Evolutionary conservation across 2,329 filamentous ascomycete genomes (phyloP).

Genomic region (Monilinia polystroma): DNA sequence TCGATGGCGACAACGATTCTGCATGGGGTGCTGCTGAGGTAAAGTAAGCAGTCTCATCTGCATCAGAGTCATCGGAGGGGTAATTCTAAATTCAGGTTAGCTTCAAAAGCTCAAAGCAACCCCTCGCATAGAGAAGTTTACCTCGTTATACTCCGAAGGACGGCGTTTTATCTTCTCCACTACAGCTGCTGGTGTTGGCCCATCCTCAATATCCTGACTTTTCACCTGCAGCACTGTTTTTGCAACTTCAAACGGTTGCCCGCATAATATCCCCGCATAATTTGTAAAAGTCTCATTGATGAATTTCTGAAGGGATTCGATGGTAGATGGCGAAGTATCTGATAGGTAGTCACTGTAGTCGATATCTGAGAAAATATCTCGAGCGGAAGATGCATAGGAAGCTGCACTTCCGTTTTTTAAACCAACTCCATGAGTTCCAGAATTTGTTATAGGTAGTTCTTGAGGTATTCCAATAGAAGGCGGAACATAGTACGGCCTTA

Average conservation of each 20-base stretch:
- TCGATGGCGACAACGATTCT: conserved; percentile 44
- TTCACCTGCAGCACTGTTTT: conserved; percentile 87
- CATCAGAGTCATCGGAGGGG: conserved; percentile 66
- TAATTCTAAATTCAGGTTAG: conserved; percentile 40
- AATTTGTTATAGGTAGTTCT: conserved; percentile 42
- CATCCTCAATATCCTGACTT: conserved; percentile 46
- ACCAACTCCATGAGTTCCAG: conserved; percentile 37
- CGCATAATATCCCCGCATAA: conserved; percentile 83
- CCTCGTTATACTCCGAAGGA: conserved; percentile 33
- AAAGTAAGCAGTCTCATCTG: conserved; percentile 83
- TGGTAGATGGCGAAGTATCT: conserved; percentile 70
- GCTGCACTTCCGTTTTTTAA: conserved; percentile 43
- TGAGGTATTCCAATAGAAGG: conserved; percentile 62
- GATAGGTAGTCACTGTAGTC: conserved; percentile 88
- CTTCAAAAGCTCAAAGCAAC: not conserved
- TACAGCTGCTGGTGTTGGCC: conserved; percentile 23
- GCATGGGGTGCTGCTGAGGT: conserved; percentile 55
- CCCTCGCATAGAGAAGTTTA: conserved; percentile 24
- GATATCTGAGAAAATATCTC: conserved; percentile 83
- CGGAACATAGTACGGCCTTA: conserved; percentile 61
- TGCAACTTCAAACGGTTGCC: conserved; percentile 95
- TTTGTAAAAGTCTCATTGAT: conserved; percentile 87
- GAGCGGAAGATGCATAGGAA: conserved; percentile 65
- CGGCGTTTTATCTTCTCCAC: conserved; percentile 25
- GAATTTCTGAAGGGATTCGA: conserved; percentile 72